Conservation (phyloP, 2,329 filamentous ascomycete species). For the Byssoonygena ceratinophila region DNA sequence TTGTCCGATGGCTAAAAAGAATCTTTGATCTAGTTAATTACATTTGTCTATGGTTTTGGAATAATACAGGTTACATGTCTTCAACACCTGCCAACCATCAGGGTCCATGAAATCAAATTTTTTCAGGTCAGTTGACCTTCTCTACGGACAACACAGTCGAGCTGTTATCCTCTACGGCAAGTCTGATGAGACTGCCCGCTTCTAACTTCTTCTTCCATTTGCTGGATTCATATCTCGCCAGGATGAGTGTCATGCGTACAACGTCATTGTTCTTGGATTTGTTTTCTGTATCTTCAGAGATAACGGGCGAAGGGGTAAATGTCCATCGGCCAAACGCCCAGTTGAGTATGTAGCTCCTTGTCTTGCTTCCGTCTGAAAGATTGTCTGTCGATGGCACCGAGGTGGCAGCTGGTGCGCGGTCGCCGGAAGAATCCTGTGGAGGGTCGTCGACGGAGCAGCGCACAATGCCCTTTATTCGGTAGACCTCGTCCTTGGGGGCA, state of each 20-base stretch:
- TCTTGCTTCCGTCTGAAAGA: conserved; percentile 4
- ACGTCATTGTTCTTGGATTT: conserved; percentile 19
- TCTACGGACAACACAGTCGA: neutral
- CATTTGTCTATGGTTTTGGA: too few species aligned
- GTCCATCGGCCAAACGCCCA: conserved; percentile 98
- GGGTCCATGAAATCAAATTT: neutral
- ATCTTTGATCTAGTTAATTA: too few species aligned
- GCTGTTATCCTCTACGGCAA: conserved; percentile 7
- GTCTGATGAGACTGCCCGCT: conserved; percentile 24
- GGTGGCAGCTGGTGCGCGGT: conserved; percentile 29
- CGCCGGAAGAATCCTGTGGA: conserved; percentile 40
- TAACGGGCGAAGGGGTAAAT: conserved; percentile 53
- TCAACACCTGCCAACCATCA: neutral
- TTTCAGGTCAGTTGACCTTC: neutral
- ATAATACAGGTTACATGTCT: too few species aligned
- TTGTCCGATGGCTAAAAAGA: too few species aligned
- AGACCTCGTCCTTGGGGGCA: conserved; percentile 86
- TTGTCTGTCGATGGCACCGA: conserved; percentile 1
- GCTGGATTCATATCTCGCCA: conserved; percentile 38
- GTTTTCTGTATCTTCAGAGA: conserved; percentile 6
- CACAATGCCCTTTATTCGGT: conserved; percentile 75
- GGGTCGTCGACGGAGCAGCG: conserved; percentile 34
- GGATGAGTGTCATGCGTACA: conserved; percentile 37
- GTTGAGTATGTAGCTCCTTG: conserved; percentile 72
- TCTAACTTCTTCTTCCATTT: conserved; percentile 43